A percentile compares a stretch with the other conserved stretches of the same genome.
Evolutionary conservation across 768 basidiomycete species (phyloP).

Genomic region (Tylopilus sp.): DNA sequence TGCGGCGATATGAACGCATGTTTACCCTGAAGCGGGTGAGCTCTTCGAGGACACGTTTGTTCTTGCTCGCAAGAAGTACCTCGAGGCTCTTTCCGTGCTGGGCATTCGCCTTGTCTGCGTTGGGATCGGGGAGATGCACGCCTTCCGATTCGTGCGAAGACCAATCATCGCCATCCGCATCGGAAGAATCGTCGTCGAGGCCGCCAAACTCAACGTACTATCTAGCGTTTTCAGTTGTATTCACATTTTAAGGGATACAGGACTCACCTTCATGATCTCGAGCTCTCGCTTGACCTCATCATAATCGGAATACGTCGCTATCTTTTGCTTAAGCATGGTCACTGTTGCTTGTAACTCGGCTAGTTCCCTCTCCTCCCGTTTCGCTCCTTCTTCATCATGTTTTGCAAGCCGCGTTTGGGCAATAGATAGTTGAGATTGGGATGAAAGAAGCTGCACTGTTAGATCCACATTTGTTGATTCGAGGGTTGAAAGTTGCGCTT

Average conservation of each 20-base stretch:
- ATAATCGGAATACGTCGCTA: slow-evolving; percentile 80
- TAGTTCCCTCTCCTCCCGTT: slow-evolving; percentile 17
- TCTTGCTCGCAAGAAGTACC: slow-evolving; percentile 87
- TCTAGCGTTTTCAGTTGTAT: not conserved
- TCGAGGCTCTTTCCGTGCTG: slow-evolving; percentile 84
- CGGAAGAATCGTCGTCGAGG: slow-evolving; percentile 55
- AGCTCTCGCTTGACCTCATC: slow-evolving; percentile 98
- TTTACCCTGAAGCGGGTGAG: slow-evolving; percentile 84
- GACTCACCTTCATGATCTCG: slow-evolving; percentile 92
- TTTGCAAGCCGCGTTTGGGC: slow-evolving; percentile 18
- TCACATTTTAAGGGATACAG: too few species aligned
- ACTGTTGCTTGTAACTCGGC: slow-evolving; percentile 54
- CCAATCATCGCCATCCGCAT: slow-evolving; percentile 55
- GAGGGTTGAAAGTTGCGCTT: slow-evolving; percentile 68
- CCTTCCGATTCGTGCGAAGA: slow-evolving; percentile 43
- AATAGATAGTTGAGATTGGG: slow-evolving; percentile 19
- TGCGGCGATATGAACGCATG: not conserved
- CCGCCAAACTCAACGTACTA: slow-evolving; percentile 97
- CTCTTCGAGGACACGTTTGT: slow-evolving; percentile 89
- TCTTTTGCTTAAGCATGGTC: slow-evolving; percentile 60
- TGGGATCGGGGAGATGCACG: slow-evolving; percentile 81
- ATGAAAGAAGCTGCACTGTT: slow-evolving; percentile 11
- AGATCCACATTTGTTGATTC: slow-evolving; percentile 49
- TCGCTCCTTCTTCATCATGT: slow-evolving; percentile 13
- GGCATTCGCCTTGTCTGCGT: slow-evolving; percentile 76